Conservation (phyloP, 352 stramenopile species). For the Globisporangium yorkense region DNA sequence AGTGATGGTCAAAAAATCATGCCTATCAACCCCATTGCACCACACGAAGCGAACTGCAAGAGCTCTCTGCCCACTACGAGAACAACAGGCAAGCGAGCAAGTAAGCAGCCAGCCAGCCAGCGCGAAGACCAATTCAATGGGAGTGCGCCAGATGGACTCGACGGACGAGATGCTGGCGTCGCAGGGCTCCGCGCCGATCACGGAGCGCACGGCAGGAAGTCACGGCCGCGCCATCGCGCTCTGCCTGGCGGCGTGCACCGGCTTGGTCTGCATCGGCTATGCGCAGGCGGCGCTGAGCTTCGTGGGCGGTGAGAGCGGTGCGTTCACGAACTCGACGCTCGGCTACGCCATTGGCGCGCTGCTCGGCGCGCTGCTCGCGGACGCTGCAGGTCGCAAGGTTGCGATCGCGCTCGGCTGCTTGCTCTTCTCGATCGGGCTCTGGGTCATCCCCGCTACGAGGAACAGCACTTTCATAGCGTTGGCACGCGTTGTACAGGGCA, state of each 20-base stretch:
- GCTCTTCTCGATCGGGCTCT: slow-evolving; percentile 8
- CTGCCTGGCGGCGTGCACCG: slow-evolving; percentile 1
- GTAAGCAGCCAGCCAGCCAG: not conserved
- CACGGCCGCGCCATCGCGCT: slow-evolving; percentile 3
- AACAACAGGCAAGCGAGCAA: not conserved
- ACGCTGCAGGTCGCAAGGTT: slow-evolving; percentile 6
- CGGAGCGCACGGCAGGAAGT: slow-evolving; percentile 4
- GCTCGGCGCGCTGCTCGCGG: slow-evolving; percentile 2
- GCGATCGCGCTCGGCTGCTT: slow-evolving; percentile 1
- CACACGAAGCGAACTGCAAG: not conserved
- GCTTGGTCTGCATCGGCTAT: slow-evolving; percentile 6
- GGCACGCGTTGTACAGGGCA: slow-evolving; percentile 5
- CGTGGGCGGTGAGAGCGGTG: not conserved
- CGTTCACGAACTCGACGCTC: slow-evolving; percentile 2
- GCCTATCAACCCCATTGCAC: no score
- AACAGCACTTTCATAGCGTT: not conserved
- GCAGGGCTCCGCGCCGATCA: not conserved
- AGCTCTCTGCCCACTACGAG: not conserved
- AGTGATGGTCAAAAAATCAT: slow-evolving; percentile 1
- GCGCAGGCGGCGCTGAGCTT: not conserved
- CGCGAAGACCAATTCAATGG: not conserved
- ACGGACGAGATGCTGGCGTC: slow-evolving; percentile 11
- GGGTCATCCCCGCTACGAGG: slow-evolving; percentile 7
- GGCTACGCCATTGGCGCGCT: slow-evolving; percentile 6
- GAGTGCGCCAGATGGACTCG: slow-evolving; percentile 10